A percentile compares a stretch with the other conserved stretches of the same genome.
These are phyloP conservation scores for Butyriboletus appendiculatus DNA, from an alignment of 1,284 basidiomycete genomes.

Conservation along the genomic window DNA sequence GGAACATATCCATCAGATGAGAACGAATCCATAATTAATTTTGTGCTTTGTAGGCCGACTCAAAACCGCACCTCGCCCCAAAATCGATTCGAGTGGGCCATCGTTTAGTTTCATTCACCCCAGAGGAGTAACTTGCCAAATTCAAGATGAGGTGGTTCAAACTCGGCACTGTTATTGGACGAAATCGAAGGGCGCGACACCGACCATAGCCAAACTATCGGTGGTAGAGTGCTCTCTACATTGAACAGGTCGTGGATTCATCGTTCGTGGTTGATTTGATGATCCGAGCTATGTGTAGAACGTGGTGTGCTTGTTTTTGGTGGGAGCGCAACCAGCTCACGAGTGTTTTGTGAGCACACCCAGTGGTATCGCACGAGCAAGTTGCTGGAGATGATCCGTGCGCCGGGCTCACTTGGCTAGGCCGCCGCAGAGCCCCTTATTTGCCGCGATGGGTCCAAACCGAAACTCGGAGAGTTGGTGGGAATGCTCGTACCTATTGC, in stretches of 20 bases:
- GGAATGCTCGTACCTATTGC: not conserved
- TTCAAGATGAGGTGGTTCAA: not conserved
- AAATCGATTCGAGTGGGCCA: not conserved
- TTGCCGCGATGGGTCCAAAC: too few relatives aligned
- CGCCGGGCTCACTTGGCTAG: not conserved
- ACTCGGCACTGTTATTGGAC: not conserved
- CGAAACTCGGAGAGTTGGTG: not conserved
- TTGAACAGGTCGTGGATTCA: not conserved
- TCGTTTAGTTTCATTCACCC: not conserved
- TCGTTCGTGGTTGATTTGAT: not conserved
- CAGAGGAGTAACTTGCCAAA: not conserved
- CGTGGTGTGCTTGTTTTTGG: not conserved
- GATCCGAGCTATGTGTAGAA: not conserved
- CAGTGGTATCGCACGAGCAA: not conserved
- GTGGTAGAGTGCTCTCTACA: not conserved
- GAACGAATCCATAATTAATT: too few relatives aligned
- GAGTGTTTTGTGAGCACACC: not conserved
- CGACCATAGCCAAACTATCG: not conserved
- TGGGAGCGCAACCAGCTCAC: not conserved
- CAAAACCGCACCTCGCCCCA: not conserved
- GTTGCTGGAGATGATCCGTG: not conserved
- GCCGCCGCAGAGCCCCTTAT: not conserved
- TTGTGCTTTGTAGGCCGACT: not conserved
- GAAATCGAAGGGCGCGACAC: not conserved
- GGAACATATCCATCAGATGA: too few relatives aligned